These are phyloP conservation scores for Pistacia vera DNA, from an alignment of 345 rosid species.

Conservation along the genomic window DNA sequence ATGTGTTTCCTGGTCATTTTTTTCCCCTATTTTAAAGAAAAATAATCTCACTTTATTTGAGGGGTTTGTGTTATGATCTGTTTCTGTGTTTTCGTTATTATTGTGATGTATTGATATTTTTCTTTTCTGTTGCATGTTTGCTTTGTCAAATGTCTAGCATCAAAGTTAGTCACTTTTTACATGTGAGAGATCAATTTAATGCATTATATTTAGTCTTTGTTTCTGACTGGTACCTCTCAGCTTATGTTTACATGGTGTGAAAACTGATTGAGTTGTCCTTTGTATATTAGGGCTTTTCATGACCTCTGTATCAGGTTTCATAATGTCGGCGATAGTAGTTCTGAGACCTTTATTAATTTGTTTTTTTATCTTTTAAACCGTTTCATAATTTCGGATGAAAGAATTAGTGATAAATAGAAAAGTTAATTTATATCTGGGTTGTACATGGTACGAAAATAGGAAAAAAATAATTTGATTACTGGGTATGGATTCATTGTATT, in stretches of 20 bases:
- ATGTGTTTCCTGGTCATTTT: background rate
- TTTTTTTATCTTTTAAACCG: background rate
- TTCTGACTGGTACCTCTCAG: constrained; percentile 27
- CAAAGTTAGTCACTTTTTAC: constrained; percentile 16
- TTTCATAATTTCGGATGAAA: background rate
- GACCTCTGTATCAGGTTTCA: background rate
- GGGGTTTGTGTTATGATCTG: too few species aligned
- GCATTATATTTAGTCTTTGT: constrained; percentile 23
- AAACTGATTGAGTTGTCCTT: background rate
- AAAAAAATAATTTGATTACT: background rate
- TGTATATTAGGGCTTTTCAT: background rate
- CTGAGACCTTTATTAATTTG: background rate
- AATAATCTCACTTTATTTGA: background rate
- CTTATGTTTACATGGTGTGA: constrained; percentile 3
- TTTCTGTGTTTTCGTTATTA: constrained; percentile 19
- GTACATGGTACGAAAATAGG: background rate
- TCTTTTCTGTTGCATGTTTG: background rate
- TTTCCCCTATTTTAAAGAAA: background rate
- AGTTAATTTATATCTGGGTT: background rate
- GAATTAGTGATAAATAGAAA: background rate
- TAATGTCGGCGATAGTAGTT: constrained; percentile 1
- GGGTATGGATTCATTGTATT: constrained; percentile 1
- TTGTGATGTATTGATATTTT: constrained; percentile 20
- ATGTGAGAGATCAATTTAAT: constrained; percentile 25
- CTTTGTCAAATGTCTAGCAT: constrained; percentile 8